These are phyloP conservation scores for Biscutella laevigata DNA, from an alignment of 441 rosid genomes.

Conservation along the genomic window DNA sequence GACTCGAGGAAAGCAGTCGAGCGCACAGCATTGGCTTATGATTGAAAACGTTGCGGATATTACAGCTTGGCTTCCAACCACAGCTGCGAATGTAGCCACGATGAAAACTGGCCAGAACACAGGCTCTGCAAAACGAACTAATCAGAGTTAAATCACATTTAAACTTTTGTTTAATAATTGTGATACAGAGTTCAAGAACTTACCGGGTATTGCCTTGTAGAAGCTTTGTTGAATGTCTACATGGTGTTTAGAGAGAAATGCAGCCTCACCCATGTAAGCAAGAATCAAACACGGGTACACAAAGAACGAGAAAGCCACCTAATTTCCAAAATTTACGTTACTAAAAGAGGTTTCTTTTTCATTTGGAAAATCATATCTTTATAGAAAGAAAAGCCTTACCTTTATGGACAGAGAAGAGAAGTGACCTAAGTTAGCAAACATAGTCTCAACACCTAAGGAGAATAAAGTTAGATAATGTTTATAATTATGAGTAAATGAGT, in stretches of 20 bases:
- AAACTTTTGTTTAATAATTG: neutral
- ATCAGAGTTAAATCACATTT: neutral
- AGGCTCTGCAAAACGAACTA: constrained; percentile 36
- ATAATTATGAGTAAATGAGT: neutral
- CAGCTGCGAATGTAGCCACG: constrained; percentile 62
- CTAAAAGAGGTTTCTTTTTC: neutral
- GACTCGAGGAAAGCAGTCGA: constrained; percentile 63
- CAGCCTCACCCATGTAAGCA: constrained; percentile 77
- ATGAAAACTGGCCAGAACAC: constrained; percentile 77
- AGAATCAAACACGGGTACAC: constrained; percentile 63
- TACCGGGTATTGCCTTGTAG: constrained; percentile 75
- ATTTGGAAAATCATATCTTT: neutral
- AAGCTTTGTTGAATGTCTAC: constrained; percentile 72
- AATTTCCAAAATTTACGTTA: constrained; percentile 1
- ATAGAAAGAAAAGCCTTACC: constrained; percentile 29
- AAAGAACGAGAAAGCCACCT: constrained; percentile 54
- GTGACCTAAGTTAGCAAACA: constrained; percentile 79
- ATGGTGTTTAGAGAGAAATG: constrained; percentile 56
- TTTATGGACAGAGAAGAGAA: constrained; percentile 59
- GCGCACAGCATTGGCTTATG: constrained; percentile 61
- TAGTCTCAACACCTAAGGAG: constrained; percentile 58
- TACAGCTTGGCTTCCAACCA: constrained; percentile 74
- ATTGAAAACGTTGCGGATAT: constrained; percentile 78
- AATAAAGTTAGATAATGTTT: neutral
- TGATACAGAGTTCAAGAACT: neutral